Evolutionary conservation across 2,329 filamentous ascomycete species (phyloP).

Genomic region (Aschersonia sp.): DNA sequence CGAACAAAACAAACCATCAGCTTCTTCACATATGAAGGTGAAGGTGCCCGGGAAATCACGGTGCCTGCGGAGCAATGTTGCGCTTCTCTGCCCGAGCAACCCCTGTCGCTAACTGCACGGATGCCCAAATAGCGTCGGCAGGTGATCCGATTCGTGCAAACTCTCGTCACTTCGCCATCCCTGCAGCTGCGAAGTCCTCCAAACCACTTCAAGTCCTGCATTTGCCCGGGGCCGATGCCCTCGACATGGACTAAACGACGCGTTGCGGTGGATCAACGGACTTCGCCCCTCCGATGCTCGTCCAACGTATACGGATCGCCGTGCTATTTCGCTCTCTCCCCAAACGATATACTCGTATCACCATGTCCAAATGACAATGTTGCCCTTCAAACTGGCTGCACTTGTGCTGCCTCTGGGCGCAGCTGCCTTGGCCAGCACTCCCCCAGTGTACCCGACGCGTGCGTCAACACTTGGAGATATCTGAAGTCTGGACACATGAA

Average conservation of each 20-base stretch:
- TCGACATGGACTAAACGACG: background rate
- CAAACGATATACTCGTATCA: background rate
- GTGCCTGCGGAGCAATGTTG: no score
- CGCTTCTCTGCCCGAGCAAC: no score
- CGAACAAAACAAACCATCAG: no score
- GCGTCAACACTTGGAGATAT: background rate
- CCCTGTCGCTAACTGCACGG: no score
- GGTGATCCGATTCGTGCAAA: background rate
- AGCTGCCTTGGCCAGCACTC: constrained; percentile 7
- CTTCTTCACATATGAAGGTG: no score
- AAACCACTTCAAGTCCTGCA: no score
- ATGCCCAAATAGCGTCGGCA: background rate
- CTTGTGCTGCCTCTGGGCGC: constrained; percentile 2
- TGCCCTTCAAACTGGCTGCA: background rate
- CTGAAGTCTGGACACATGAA: background rate
- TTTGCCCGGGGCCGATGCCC: no score
- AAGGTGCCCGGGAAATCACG: no score
- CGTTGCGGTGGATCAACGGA: background rate
- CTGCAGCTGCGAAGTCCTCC: background rate
- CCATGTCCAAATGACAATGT: background rate
- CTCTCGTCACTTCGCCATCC: background rate
- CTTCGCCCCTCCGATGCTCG: background rate
- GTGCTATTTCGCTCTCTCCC: background rate
- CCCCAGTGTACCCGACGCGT: constrained; percentile 13
- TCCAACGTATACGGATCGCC: background rate